These are phyloP conservation scores for Ceratocystis ficicola DNA, from an alignment of 2,329 filamentous ascomycete genomes.

Conservation along the genomic window DNA sequence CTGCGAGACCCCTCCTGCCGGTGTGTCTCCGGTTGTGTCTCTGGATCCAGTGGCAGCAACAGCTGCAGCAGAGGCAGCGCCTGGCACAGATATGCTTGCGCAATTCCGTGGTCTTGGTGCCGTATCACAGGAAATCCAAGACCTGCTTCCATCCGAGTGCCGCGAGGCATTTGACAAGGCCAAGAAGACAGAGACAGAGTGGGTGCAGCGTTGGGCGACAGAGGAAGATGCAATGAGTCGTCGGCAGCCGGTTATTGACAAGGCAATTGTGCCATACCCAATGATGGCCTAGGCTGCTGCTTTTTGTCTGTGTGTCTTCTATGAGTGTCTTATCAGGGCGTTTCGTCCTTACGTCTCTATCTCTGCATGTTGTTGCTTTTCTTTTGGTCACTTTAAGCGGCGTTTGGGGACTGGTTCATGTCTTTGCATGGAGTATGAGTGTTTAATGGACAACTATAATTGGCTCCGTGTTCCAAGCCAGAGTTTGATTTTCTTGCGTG, in stretches of 20 bases:
- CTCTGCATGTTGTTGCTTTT: constrained; percentile 8
- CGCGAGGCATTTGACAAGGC: constrained; percentile 59
- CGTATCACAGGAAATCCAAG: constrained; percentile 52
- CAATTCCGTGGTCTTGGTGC: constrained; percentile 50
- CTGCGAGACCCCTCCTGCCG: constrained; percentile 40
- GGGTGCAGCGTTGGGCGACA: constrained; percentile 61
- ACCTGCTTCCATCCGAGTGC: constrained; percentile 57
- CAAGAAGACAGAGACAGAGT: constrained; percentile 50
- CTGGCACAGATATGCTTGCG: constrained; percentile 36
- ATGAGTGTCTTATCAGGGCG: constrained; percentile 20
- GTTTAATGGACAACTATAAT: constrained; percentile 3
- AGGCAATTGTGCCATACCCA: constrained; percentile 49
- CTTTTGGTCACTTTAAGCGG: constrained; percentile 1
- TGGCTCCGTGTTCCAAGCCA: not conserved
- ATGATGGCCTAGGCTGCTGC: constrained; percentile 29
- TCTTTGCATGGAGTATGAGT: constrained; percentile 7
- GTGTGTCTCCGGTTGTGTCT: constrained; percentile 36
- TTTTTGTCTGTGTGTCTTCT: not conserved
- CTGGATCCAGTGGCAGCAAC: constrained; percentile 32
- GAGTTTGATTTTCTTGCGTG: not conserved
- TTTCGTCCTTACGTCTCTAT: constrained; percentile 19
- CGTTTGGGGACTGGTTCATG: not conserved
- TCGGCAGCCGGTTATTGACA: constrained; percentile 46
- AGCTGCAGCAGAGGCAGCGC: not conserved
- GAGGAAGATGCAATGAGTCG: constrained; percentile 30